Evolutionary conservation across 2,329 filamentous ascomycete species (phyloP).

Genomic region (Sphaerulina vaccinii): DNA sequence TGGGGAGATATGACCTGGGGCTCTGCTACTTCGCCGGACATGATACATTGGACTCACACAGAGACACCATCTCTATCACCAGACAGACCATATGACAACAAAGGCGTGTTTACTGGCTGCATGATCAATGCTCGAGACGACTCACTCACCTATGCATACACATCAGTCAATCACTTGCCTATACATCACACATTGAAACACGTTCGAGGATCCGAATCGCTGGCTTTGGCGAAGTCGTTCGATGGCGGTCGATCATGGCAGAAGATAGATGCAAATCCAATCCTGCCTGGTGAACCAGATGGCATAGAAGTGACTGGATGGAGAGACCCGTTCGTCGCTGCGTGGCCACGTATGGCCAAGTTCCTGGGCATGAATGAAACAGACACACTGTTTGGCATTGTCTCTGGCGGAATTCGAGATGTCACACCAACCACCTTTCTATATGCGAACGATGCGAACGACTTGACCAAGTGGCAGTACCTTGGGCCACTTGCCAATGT

Average conservation of each 20-base stretch:
- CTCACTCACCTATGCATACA: slow-evolving; percentile 42
- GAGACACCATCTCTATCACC: slow-evolving; percentile 37
- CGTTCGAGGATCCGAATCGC: slow-evolving; percentile 38
- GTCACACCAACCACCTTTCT: slow-evolving; percentile 49
- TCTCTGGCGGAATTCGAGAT: slow-evolving; percentile 49
- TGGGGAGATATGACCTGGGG: slow-evolving; percentile 48
- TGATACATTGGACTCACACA: slow-evolving; percentile 41
- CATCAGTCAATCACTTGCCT: slow-evolving; percentile 42
- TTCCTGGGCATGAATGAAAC: slow-evolving; percentile 19
- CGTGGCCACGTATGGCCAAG: slow-evolving; percentile 33
- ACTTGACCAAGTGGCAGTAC: slow-evolving; percentile 49
- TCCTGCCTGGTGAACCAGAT: slow-evolving; percentile 39
- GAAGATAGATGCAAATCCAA: slow-evolving; percentile 40
- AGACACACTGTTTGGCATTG: slow-evolving; percentile 45
- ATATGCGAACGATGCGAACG: slow-evolving; percentile 44
- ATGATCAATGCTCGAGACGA: slow-evolving; percentile 35
- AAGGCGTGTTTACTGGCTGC: slow-evolving; percentile 47
- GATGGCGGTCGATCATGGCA: slow-evolving; percentile 42
- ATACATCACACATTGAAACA: slow-evolving; percentile 45
- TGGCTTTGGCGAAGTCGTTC: slow-evolving; percentile 41
- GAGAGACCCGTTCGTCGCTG: slow-evolving; percentile 43
- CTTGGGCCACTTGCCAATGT: slow-evolving; percentile 46
- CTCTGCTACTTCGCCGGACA: slow-evolving; percentile 40
- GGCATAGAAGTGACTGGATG: slow-evolving; percentile 43
- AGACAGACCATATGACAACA: slow-evolving; percentile 39